phyloP scores from a whole-genome alignment of 1,284 basidiomycete genomes.

The Hemileia vastatrix region DNA sequence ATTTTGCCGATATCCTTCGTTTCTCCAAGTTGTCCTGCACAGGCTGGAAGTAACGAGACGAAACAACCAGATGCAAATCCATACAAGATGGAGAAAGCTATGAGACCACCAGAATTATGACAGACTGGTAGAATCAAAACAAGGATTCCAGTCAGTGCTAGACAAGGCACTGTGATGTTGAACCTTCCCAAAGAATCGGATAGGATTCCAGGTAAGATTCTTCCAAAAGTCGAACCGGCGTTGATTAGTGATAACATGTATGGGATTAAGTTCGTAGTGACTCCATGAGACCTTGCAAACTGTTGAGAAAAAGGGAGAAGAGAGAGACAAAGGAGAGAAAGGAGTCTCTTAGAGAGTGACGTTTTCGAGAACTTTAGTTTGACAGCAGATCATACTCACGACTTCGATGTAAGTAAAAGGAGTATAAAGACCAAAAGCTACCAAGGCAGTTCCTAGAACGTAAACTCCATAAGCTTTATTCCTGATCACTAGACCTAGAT shows the following conservation, averaged over 20 bases:
- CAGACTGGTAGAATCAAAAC: constrained; percentile 29
- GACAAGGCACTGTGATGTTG: constrained; percentile 26
- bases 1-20: too few relatives aligned
- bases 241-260: constrained; percentile 34
- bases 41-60: neutral
- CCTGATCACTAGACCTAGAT: constrained; percentile 8
- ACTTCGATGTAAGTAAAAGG: constrained; percentile 32
- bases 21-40: too few relatives aligned
- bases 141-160: constrained; percentile 28
- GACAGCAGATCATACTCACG: constrained; percentile 20
- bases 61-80: constrained; percentile 35
- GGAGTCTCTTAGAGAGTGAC: neutral
- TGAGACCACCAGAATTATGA: constrained; percentile 27
- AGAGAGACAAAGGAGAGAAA: constrained; percentile 34
- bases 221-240: constrained; percentile 30
- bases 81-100: constrained; percentile 41
- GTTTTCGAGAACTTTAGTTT: too few relatives aligned
- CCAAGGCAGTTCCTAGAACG: constrained; percentile 1
- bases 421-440: constrained; percentile 27
- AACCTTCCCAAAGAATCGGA: constrained; percentile 32
- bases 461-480: constrained; percentile 10
- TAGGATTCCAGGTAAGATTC: constrained; percentile 38
- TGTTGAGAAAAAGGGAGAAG: constrained; percentile 34
- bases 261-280: constrained; percentile 29
- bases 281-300: constrained; percentile 35